A percentile compares a stretch with the other conserved stretches of the same genome.
These are phyloP conservation scores for Cichorium intybus DNA, from an alignment of 140 eudicot species.

Conservation along the genomic window DNA sequence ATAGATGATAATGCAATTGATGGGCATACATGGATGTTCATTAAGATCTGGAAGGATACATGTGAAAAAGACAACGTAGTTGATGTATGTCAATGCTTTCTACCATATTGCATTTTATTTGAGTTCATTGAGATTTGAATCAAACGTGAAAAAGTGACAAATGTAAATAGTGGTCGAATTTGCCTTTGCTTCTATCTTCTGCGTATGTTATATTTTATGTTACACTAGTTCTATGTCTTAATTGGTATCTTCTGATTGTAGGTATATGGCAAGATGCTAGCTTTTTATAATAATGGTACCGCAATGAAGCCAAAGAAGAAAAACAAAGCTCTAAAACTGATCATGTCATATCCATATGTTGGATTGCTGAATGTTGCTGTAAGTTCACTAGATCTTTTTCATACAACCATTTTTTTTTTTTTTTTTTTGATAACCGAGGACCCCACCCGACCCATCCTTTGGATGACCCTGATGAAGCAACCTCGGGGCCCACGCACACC, in stretches of 20 bases:
- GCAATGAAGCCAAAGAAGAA: constrained; percentile 33
- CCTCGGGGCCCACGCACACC: no score
- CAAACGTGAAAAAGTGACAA: not conserved
- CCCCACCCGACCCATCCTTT: no score
- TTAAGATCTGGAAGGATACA: constrained; percentile 63
- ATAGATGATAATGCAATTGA: constrained; percentile 29
- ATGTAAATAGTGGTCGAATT: not conserved
- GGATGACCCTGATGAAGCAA: no score
- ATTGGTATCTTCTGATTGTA: constrained; percentile 28
- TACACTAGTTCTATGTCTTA: not conserved
- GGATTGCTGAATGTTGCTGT: constrained; percentile 92
- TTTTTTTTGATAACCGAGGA: no score
- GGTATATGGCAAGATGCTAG: constrained; percentile 74
- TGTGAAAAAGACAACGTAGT: constrained; percentile 36
- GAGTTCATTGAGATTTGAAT: not conserved
- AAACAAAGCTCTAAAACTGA: constrained; percentile 27
- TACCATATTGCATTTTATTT: not conserved
- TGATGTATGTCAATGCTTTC: constrained; percentile 43
- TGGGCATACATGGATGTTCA: constrained; percentile 43
- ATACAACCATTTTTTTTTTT: constrained; percentile 5
- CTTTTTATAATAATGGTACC: constrained; percentile 39
- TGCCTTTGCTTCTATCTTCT: not conserved
- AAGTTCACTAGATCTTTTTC: constrained; percentile 33
- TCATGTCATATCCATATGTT: constrained; percentile 48
- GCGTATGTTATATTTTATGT: not conserved